Evolutionary conservation across 176 grass and related monocot genomes (phyloP).

Genomic region (Lolium rigidum): DNA sequence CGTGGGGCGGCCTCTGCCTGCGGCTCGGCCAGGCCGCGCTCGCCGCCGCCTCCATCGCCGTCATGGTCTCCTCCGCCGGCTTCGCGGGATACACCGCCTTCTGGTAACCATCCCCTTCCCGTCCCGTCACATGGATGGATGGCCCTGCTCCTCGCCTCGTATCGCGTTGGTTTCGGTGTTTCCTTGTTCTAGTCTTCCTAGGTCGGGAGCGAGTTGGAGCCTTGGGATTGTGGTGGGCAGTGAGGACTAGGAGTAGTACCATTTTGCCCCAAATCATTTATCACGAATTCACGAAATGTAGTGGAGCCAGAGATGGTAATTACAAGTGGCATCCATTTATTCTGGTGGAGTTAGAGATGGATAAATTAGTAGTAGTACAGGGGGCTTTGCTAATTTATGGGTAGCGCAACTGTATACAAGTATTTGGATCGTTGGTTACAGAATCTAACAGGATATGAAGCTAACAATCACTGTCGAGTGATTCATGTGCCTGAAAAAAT

Average conservation of each 20-base stretch:
- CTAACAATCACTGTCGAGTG: neutral
- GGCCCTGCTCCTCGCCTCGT: neutral
- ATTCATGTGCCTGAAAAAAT: neutral
- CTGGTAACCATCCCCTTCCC: conserved; percentile 50
- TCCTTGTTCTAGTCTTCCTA: neutral
- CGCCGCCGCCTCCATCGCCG: conserved; percentile 74
- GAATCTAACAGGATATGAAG: neutral
- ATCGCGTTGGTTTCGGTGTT: neutral
- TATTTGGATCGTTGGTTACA: neutral
- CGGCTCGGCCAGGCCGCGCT: conserved; percentile 74
- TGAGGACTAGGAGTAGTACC: neutral
- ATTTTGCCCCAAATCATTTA: neutral
- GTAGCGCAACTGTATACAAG: no score
- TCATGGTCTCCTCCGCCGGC: conserved; percentile 69
- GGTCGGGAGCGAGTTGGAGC: no score
- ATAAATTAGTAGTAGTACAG: conserved; percentile 16
- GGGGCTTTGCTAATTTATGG: neutral
- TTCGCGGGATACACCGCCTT: conserved; percentile 95
- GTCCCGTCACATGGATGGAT: no score
- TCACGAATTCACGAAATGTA: neutral
- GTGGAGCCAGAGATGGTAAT: neutral
- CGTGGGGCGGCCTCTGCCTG: conserved; percentile 81
- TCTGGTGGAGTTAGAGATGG: neutral
- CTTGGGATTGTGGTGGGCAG: neutral
- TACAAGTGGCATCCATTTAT: neutral